Evolutionary conservation across 441 rosid genomes (phyloP).

Genomic region (Macaranga tanarius): DNA sequence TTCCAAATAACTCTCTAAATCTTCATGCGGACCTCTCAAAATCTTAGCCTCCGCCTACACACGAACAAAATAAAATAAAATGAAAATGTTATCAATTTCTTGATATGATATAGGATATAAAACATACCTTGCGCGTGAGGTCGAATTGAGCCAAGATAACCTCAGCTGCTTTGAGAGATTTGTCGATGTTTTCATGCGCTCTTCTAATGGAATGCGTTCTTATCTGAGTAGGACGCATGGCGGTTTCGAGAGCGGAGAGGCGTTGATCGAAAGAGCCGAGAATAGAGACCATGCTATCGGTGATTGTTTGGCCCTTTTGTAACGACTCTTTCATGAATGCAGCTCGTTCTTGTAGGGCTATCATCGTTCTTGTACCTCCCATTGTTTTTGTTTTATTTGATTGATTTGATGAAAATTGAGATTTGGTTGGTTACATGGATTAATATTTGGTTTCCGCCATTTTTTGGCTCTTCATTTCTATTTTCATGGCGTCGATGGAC

Average conservation of each 20-base stretch:
- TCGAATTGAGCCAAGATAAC: constrained; percentile 75
- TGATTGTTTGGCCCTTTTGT: constrained; percentile 79
- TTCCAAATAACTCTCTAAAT: constrained; percentile 81
- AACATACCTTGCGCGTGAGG: constrained; percentile 66
- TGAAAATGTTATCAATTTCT: background rate
- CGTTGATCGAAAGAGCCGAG: constrained; percentile 96
- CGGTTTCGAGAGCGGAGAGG: constrained; percentile 96
- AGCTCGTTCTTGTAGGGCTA: constrained; percentile 63
- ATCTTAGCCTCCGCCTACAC: constrained; percentile 93
- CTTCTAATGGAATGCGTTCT: constrained; percentile 87
- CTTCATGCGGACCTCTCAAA: constrained; percentile 96
- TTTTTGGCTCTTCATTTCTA: too few relatives aligned
- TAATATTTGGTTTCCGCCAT: background rate
- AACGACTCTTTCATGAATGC: constrained; percentile 63
- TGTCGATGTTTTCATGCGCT: constrained; percentile 91
- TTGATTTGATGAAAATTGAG: too few relatives aligned
- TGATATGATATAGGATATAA: too few relatives aligned
- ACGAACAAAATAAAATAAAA: background rate
- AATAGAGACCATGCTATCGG: constrained; percentile 88
- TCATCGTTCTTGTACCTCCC: too few relatives aligned
- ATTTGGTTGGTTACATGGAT: too few relatives aligned
- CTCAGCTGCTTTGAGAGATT: constrained; percentile 74
- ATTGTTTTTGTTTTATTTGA: too few relatives aligned
- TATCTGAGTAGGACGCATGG: constrained; percentile 99
- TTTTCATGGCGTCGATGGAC: too few relatives aligned